phyloP scores from a whole-genome alignment of 495 filamentous ascomycete species.

The Hypomontagnella monticulosa region DNA sequence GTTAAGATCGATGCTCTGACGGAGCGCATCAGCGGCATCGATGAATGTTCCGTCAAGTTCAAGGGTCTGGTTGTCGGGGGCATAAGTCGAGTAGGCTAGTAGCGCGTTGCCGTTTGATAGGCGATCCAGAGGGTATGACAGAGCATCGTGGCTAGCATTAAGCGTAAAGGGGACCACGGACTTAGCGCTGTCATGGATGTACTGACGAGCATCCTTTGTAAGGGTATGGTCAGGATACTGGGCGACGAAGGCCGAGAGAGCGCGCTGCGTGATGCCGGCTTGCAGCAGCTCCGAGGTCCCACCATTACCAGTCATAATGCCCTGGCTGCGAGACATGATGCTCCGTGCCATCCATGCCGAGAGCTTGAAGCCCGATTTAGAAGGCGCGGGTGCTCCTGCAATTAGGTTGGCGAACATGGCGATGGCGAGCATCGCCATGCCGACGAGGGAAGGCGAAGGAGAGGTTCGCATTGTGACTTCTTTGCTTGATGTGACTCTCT shows the following conservation, averaged over 20 bases:
- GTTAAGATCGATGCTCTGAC: slow-evolving; percentile 52
- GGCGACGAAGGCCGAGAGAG: slow-evolving; percentile 46
- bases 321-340: slow-evolving; percentile 56
- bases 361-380: slow-evolving; percentile 22
- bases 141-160: slow-evolving; percentile 50
- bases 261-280: slow-evolving; percentile 53
- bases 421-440: slow-evolving; percentile 14
- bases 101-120: slow-evolving; percentile 51
- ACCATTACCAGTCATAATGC: slow-evolving; percentile 46
- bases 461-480: slow-evolving; percentile 13
- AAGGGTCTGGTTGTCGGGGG: slow-evolving; percentile 39
- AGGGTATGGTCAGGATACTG: slow-evolving; percentile 43
- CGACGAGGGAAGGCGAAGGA: slow-evolving; percentile 14
- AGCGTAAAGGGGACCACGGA: slow-evolving; percentile 44
- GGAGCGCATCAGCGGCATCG: slow-evolving; percentile 46
- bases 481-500: too few relatives aligned
- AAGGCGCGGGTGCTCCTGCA: slow-evolving; percentile 3
- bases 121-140: slow-evolving; percentile 51
- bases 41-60: slow-evolving; percentile 41
- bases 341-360: slow-evolving; percentile 58
- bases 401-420: slow-evolving; percentile 18
- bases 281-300: slow-evolving; percentile 51
- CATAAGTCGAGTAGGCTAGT: slow-evolving; percentile 41
- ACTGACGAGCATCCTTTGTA: slow-evolving; percentile 30
- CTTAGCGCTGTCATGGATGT: slow-evolving; percentile 40